Evolutionary conservation across 768 basidiomycete species (phyloP).

Genomic region (Boletus fagicola): DNA sequence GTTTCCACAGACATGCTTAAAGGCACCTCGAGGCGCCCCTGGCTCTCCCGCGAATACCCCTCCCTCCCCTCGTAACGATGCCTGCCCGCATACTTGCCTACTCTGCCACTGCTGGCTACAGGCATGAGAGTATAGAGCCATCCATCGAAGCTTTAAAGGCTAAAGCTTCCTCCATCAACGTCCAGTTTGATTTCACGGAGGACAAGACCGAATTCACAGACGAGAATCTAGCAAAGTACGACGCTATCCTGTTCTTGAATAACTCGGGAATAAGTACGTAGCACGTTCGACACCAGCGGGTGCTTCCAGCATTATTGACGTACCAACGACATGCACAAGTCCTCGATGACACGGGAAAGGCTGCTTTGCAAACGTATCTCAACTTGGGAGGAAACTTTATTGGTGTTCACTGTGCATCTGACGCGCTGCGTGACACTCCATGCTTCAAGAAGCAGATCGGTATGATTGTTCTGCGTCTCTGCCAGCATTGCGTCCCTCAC

Average conservation of each 20-base stretch:
- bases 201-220: constrained; percentile 57
- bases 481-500: not conserved
- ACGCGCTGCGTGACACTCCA: constrained; percentile 53
- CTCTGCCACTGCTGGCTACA: constrained; percentile 57
- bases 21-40: not conserved
- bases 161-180: constrained; percentile 44
- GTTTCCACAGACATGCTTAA: not conserved
- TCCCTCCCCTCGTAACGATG: constrained; percentile 14
- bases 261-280: constrained; percentile 65
- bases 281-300: not conserved
- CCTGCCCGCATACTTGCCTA: constrained; percentile 53
- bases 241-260: constrained; percentile 66
- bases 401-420: constrained; percentile 65
- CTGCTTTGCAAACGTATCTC: constrained; percentile 62
- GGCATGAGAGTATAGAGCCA: constrained; percentile 76
- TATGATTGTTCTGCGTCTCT: constrained; percentile 20
- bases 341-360: constrained; percentile 55
- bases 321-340: constrained; percentile 34
- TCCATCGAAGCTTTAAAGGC: constrained; percentile 57
- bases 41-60: not conserved
- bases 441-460: constrained; percentile 61
- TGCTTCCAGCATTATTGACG: not conserved
- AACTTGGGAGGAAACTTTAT: constrained; percentile 70
- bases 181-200: constrained; percentile 64
- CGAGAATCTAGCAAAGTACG: constrained; percentile 51